A percentile compares a stretch with the other conserved stretches of the same genome.
phyloP scores from a whole-genome alignment of 2,329 filamentous ascomycete genomes.

The Nothophoma quercina region DNA sequence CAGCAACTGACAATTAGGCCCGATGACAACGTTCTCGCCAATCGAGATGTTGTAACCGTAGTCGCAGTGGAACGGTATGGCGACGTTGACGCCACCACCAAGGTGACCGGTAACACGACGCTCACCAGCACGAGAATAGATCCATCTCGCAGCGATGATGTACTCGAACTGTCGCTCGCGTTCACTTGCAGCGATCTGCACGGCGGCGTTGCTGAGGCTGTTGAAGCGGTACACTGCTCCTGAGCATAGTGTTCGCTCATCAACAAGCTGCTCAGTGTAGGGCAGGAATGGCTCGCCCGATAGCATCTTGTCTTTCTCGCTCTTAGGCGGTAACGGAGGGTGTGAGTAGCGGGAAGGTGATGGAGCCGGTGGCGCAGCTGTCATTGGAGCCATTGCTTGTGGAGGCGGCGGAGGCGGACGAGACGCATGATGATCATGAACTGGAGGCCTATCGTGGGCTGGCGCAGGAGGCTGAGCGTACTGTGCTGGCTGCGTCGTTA shows the following conservation, averaged over 20 bases:
- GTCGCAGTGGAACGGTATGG: slow-evolving; percentile 89
- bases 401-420: slow-evolving; percentile 26
- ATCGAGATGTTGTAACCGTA: slow-evolving; percentile 96
- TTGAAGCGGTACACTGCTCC: slow-evolving; percentile 87
- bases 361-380: slow-evolving; percentile 25
- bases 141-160: slow-evolving; percentile 70
- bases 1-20: slow-evolving; percentile 82
- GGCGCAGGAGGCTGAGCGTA: slow-evolving; percentile 48
- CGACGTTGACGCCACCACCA: slow-evolving; percentile 77
- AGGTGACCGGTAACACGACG: slow-evolving; percentile 60
- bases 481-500: slow-evolving; percentile 18
- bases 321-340: slow-evolving; percentile 52
- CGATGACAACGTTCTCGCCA: slow-evolving; percentile 83
- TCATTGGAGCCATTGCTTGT: slow-evolving; percentile 25
- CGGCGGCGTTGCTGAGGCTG: slow-evolving; percentile 77
- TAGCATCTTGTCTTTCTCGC: slow-evolving; percentile 91
- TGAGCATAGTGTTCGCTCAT: slow-evolving; percentile 85
- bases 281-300: slow-evolving; percentile 78
- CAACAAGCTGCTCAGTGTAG: slow-evolving; percentile 76
- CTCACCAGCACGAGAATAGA: slow-evolving; percentile 24
- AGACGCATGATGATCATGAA: slow-evolving; percentile 17
- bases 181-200: slow-evolving; percentile 71
- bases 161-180: slow-evolving; percentile 73
- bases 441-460: slow-evolving; percentile 46
- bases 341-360: slow-evolving; percentile 32